Base-by-base conservation (phyloP, 768 basidiomycete genomes). In the Udeniomyces megalosporus region DNA sequence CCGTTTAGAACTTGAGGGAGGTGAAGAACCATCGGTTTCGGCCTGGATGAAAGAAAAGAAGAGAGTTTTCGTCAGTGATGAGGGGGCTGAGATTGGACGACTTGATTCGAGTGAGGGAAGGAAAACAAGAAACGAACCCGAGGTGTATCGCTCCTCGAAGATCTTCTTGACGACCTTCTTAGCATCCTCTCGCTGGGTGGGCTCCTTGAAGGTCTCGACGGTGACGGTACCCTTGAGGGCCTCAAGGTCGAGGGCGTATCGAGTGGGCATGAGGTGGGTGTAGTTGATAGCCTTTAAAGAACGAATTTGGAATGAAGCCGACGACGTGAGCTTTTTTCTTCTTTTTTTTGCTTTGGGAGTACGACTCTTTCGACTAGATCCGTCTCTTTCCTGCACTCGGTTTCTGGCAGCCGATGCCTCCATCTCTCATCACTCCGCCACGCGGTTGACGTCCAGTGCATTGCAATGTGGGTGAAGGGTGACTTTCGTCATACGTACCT, bases 261-360 rank as follows among this genome's bases (percentile, higher is more conserved):
- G 93, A 66, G 95, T 97, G 48, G 95, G 95, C 84, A 97, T 93
- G 67, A 99, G 80, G 77, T 99, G 95, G 62, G 90, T 88, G 80
- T 97, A 97, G 83, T 99, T 99, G 76, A 97, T 76, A 62, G 84
- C 79, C 91, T 93, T 62, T 44, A 55, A 20, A 3, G n/a, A 28
- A 49, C 20, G 47, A 29, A 42, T 44, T 22, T 66, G 58, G 22
- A 2, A 17, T 15, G 20, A 29, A 44, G 31, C 35, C 35, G 24
- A 22, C 20, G 42, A 38, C 12, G 28, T 42, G 50, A 26, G 28
- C 11, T 24, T 45, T n/a, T 42, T 29, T 50, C 49, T 50, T 29
- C 49, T 50, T 50, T 29, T 29, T 22, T 48, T n/a, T 26, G 7
- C n/a, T 17, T n/a, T 3, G n/a, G n/a, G n/a, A n/a, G n/a, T n/a